Conservation (phyloP, 2,329 filamentous ascomycete genomes). For the Colletotrichum costaricense region DNA sequence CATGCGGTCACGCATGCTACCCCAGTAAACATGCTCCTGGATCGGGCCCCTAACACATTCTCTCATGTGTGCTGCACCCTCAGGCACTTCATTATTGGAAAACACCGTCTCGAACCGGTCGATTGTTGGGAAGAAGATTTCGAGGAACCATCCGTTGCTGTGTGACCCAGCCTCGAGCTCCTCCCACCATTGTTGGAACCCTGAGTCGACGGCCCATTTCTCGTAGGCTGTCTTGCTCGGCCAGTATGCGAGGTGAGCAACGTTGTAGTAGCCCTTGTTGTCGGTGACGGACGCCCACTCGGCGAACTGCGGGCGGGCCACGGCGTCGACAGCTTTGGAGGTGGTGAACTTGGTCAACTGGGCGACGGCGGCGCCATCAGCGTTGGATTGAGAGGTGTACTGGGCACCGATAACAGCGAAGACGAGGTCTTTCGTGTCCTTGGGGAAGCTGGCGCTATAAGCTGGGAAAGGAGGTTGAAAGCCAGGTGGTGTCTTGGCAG, state of each 20-base stretch:
- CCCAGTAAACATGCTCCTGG: slow-evolving; percentile 58
- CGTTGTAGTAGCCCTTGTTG: slow-evolving; percentile 31
- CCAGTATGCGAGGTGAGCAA: slow-evolving; percentile 52
- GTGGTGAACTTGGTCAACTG: slow-evolving; percentile 29
- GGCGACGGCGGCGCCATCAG: slow-evolving; percentile 16
- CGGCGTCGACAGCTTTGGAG: slow-evolving; percentile 6
- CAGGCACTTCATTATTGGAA: slow-evolving; percentile 47
- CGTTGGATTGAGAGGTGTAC: slow-evolving; percentile 1
- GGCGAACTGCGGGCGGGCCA: slow-evolving; percentile 13
- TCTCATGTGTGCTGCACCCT: slow-evolving; percentile 55
- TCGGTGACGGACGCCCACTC: slow-evolving; percentile 36
- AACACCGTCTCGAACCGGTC: slow-evolving; percentile 58
- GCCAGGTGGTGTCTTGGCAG: slow-evolving; percentile 25
- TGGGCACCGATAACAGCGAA: slow-evolving; percentile 36
- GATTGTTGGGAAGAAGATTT: slow-evolving; percentile 53
- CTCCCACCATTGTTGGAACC: slow-evolving; percentile 53
- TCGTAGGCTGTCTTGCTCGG: slow-evolving; percentile 42
- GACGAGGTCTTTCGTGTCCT: slow-evolving; percentile 32
- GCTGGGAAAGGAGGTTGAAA: slow-evolving; percentile 34
- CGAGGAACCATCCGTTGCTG: slow-evolving; percentile 53
- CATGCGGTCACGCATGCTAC: slow-evolving; percentile 57
- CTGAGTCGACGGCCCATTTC: slow-evolving; percentile 46
- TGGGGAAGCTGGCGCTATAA: slow-evolving; percentile 35
- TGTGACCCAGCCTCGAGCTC: slow-evolving; percentile 39
- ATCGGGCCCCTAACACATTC: slow-evolving; percentile 49